A percentile compares a stretch with the other conserved stretches of the same genome.
These are phyloP conservation scores for Cymbopogon citratus DNA, from an alignment of 176 grass and related monocot genomes.

Conservation along the genomic window DNA sequence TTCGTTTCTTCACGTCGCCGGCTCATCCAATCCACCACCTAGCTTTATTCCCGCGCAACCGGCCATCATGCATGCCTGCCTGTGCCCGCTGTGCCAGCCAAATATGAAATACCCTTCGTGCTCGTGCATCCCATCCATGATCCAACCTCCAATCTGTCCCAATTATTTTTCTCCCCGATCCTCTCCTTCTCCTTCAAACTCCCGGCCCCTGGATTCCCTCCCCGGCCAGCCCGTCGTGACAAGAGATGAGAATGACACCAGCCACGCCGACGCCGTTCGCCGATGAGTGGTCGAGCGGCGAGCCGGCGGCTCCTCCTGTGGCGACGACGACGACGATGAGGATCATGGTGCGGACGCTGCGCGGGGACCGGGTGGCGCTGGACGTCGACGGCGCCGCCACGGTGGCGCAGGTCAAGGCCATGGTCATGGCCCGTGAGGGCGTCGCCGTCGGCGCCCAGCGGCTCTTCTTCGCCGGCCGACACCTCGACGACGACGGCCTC, in stretches of 20 bases:
- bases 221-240: too few relatives aligned
- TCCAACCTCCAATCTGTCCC: neutral
- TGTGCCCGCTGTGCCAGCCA: neutral
- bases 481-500: conserved; percentile 28
- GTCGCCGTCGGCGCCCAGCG: conserved; percentile 23
- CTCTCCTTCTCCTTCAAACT: neutral
- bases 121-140: neutral
- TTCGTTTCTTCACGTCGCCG: conserved; percentile 28
- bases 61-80: neutral
- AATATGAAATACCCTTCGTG: neutral
- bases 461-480: conserved; percentile 40
- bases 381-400: conserved; percentile 24
- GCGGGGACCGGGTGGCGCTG: conserved; percentile 38
- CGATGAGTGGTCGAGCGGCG: too few relatives aligned
- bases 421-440: conserved; percentile 33
- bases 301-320: too few relatives aligned
- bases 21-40: conserved; percentile 9
- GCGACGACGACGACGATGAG: conserved; percentile 1
- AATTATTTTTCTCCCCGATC: neutral
- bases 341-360: conserved; percentile 49
- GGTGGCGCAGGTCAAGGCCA: conserved; percentile 37
- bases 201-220: neutral
- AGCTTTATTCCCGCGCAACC: conserved; percentile 31
- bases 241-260: neutral
- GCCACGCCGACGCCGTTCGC: neutral